A percentile compares a stretch with the other conserved stretches of the same genome.
Conservation (phyloP, 108 stramenopile species). For the Seminavis robusta region DNA sequence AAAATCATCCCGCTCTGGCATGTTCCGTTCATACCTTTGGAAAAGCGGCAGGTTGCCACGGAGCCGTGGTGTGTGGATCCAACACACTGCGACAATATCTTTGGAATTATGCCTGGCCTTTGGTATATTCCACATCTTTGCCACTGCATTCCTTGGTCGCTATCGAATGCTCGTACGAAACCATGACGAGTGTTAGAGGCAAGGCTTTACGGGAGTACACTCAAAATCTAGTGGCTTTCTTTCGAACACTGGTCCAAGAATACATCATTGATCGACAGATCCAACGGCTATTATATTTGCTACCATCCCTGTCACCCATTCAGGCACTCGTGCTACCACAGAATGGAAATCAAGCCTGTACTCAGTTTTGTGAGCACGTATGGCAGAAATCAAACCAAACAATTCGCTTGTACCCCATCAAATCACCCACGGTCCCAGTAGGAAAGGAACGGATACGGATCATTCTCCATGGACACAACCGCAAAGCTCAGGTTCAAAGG, state of each 20-base stretch:
- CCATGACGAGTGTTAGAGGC: conserved; percentile 70
- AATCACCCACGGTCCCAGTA: conserved; percentile 90
- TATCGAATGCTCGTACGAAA: conserved; percentile 77
- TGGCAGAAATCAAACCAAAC: conserved; percentile 24
- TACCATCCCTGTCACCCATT: conserved; percentile 81
- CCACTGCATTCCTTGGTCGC: conserved; percentile 78
- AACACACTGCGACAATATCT: conserved; percentile 63
- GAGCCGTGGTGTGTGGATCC: conserved; percentile 80
- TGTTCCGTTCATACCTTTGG: conserved; percentile 93
- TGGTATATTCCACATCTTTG: conserved; percentile 93
- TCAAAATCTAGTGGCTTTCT: too few species aligned
- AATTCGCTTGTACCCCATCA: conserved; percentile 89
- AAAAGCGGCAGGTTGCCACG: conserved; percentile 96
- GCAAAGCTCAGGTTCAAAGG: conserved; percentile 50
- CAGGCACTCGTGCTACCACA: conserved; percentile 91
- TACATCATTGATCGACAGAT: too few species aligned
- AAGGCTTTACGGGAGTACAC: too few species aligned
- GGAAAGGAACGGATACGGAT: conserved; percentile 92
- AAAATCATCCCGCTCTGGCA: conserved; percentile 79
- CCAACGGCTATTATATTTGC: too few species aligned
- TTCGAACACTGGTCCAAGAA: too few species aligned
- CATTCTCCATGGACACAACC: conserved; percentile 90
- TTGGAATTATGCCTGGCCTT: conserved; percentile 91
- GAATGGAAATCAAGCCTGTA: conserved; percentile 76
- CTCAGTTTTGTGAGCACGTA: conserved; percentile 57